phyloP scores from a whole-genome alignment of 352 stramenopile genomes.

The Pythium pectinolyticum region DNA sequence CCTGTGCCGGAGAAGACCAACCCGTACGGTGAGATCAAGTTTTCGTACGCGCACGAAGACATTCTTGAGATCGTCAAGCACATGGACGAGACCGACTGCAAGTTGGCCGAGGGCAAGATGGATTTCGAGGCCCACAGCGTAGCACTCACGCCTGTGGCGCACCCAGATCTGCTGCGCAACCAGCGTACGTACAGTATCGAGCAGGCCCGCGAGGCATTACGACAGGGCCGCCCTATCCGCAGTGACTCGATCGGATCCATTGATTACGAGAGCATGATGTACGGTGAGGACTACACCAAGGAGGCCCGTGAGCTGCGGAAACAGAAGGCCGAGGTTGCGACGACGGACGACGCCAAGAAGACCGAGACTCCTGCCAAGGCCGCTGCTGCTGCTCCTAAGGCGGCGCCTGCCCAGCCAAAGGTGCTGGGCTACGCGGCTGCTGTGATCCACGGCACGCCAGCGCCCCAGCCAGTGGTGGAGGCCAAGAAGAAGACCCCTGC shows the following conservation, averaged over 20 bases:
- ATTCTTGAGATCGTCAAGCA: constrained; percentile 92
- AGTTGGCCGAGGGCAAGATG: constrained; percentile 70
- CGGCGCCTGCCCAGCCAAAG: constrained; percentile 34
- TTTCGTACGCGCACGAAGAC: constrained; percentile 87
- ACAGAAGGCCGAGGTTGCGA: constrained; percentile 40
- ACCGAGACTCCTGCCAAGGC: constrained; percentile 4
- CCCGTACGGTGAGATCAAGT: constrained; percentile 45
- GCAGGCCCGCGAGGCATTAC: constrained; percentile 87
- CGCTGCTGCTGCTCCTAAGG: constrained; percentile 8
- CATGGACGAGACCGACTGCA: constrained; percentile 88
- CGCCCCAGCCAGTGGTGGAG: constrained; percentile 35
- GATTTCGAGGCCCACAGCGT: constrained; percentile 79
- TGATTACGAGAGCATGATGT: constrained; percentile 90
- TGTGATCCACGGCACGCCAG: constrained; percentile 75
- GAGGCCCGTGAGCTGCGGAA: constrained; percentile 73
- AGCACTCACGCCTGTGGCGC: constrained; percentile 71
- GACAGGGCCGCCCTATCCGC: constrained; percentile 85
- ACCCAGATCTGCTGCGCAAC: constrained; percentile 87
- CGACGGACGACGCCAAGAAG: constrained; percentile 7
- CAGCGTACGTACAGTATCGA: constrained; percentile 93
- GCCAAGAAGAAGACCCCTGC: constrained; percentile 52
- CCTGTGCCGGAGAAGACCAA: constrained; percentile 44
- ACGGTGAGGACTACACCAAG: constrained; percentile 89
- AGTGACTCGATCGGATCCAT: constrained; percentile 86
- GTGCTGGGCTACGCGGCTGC: constrained; percentile 71